Base-by-base conservation (phyloP, 2,329 filamentous ascomycete species). In the Pseudocercospora vitis region DNA sequence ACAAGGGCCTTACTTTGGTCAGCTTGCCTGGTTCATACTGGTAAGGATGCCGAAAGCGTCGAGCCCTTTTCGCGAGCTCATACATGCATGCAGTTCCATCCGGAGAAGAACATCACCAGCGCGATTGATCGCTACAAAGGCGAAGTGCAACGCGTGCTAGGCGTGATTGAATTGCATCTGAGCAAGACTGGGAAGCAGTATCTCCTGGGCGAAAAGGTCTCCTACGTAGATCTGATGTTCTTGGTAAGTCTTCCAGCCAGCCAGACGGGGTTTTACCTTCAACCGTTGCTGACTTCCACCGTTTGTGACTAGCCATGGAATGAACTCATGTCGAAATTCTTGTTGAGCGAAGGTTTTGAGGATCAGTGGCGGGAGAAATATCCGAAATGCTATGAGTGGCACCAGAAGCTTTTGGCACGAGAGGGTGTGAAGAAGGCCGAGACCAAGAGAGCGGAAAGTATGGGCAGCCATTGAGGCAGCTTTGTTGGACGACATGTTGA, bases 51-150 rank as follows among this genome's bases (percentile, higher is more conserved):
- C 29, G 21, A 26, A 29, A 7, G 6, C 26, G 11, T 29, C n/a
- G n/a, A n/a, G n/a, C n/a, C 6, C 26, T 29, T 29, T 7, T 3
- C 18, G 12, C 14, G 12, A 19, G 31, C 3, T 37, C 11, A 16
- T n/a, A 21, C 4, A 16, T 28, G 31, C 9, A 2, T 16, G 12
- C 23, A 52, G 48, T 74, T 70, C 52, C 73, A 78, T 61, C 65
- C 64, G 0, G 75, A 79, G 53, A 73, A 57, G 21, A 77, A 24
- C 67, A 62, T 50, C 9, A 42, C 35, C 0, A 73, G 70, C 8
- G 76, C 74, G 4, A 62, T 74, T n/a, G 71, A 76, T 7, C 72
- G 77, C 23, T 80, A 78, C 60, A 50, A 62, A n/a, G 70, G 71
- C 24, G 77, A 80, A 61, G 65, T 75, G 48, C 65, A 68, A 14